phyloP scores from a whole-genome alignment of 73 alveolate species.

The Uronychia binucleata region DNA sequence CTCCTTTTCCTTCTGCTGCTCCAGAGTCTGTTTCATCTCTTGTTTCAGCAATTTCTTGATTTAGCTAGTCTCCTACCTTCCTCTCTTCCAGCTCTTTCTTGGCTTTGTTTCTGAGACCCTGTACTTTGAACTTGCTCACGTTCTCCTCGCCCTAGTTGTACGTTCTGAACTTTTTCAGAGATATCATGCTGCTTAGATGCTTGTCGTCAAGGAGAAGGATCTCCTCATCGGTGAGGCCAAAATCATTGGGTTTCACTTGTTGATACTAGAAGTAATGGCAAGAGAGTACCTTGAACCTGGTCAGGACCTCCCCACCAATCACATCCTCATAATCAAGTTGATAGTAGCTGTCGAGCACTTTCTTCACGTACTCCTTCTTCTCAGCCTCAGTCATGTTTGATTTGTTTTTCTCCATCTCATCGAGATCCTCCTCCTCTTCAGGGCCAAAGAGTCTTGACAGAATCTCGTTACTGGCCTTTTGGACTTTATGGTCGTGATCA shows the following conservation, averaged over 20 bases:
- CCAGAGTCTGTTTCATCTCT: slow-evolving; percentile 6
- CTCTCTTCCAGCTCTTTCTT: slow-evolving; percentile 31
- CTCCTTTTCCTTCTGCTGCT: slow-evolving; percentile 38
- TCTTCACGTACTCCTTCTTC: slow-evolving; percentile 66
- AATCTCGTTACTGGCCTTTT: slow-evolving; percentile 18
- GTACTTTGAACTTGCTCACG: slow-evolving; percentile 10
- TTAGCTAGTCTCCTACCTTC: background rate
- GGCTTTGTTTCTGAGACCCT: background rate
- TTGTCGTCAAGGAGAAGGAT: slow-evolving; percentile 91
- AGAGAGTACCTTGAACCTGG: slow-evolving; percentile 68
- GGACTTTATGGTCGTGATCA: slow-evolving; percentile 70
- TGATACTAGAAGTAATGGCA: slow-evolving; percentile 57
- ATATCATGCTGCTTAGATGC: slow-evolving; percentile 85
- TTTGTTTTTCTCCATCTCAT: slow-evolving; percentile 4
- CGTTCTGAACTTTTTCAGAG: slow-evolving; percentile 89
- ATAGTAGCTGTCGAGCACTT: slow-evolving; percentile 83
- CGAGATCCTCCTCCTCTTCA: slow-evolving; percentile 38
- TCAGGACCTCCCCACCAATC: slow-evolving; percentile 88
- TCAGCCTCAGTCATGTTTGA: slow-evolving; percentile 38
- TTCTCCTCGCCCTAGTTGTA: slow-evolving; percentile 58
- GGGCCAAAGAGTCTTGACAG: slow-evolving; percentile 12
- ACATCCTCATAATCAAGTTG: slow-evolving; percentile 94
- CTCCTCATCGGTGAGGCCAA: slow-evolving; percentile 96
- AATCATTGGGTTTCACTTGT: slow-evolving; percentile 86
- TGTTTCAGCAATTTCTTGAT: slow-evolving; percentile 14